These are phyloP conservation scores for Curvularia sp. DNA, from an alignment of 2,329 filamentous ascomycete species.

Conservation along the genomic window DNA sequence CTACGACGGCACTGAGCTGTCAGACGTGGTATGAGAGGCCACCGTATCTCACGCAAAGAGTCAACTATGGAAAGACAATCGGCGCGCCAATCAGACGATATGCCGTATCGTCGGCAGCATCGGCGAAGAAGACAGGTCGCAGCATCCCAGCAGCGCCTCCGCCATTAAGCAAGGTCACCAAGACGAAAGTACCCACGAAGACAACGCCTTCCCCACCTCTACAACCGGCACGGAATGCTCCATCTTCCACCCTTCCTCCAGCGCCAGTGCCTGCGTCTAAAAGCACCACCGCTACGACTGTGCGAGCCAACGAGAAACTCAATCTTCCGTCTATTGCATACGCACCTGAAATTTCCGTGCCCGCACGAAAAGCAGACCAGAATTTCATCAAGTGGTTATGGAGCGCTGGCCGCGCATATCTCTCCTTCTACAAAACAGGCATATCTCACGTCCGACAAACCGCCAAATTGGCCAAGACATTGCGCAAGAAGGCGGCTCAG, in stretches of 20 bases:
- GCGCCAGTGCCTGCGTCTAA: constrained; percentile 2
- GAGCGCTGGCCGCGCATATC: constrained; percentile 74
- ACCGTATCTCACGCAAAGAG: constrained; percentile 2
- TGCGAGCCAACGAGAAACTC: constrained; percentile 48
- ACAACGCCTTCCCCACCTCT: not conserved
- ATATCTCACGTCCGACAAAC: constrained; percentile 77
- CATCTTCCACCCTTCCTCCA: constrained; percentile 6
- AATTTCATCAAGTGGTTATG: constrained; percentile 63
- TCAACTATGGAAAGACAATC: not conserved
- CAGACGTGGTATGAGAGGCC: constrained; percentile 16
- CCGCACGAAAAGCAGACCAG: constrained; percentile 58
- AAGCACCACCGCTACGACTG: constrained; percentile 12
- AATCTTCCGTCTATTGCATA: constrained; percentile 78
- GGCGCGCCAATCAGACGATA: constrained; percentile 3
- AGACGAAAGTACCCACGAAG: constrained; percentile 13
- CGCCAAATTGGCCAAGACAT: constrained; percentile 52
- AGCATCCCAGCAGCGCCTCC: constrained; percentile 9
- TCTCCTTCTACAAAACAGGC: constrained; percentile 86
- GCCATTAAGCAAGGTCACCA: constrained; percentile 16
- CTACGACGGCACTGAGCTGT: constrained; percentile 16
- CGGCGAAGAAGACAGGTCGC: constrained; percentile 15
- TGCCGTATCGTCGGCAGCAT: constrained; percentile 16
- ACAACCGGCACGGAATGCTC: not conserved
- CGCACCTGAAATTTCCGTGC: constrained; percentile 72
- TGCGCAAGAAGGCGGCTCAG: constrained; percentile 52